A percentile compares a stretch with the other conserved stretches of the same genome.
Conservation (phyloP, 257 asterid genomes). For the Ajuga chamaepitys region DNA sequence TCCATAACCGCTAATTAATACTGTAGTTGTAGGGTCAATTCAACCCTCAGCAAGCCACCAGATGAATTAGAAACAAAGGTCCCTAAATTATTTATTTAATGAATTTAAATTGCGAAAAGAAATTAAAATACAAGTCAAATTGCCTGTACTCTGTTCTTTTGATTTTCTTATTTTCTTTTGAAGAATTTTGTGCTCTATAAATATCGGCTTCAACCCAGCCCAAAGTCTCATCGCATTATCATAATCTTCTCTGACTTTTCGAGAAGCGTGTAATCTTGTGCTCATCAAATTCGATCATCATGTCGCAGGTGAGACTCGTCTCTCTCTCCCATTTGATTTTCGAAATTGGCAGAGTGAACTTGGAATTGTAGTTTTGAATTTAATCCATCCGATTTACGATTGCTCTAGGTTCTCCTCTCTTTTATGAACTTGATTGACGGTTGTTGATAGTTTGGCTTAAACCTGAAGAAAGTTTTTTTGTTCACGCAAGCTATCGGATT, state of each 20-base stretch:
- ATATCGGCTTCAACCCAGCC: conserved; percentile 17
- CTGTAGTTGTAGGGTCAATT: background rate
- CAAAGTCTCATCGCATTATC: conserved; percentile 22
- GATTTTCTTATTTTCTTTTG: background rate
- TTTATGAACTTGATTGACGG: conserved; percentile 2
- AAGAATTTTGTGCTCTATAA: conserved; percentile 19
- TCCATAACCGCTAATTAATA: too few relatives aligned
- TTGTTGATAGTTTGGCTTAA: background rate
- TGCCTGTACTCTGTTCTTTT: background rate
- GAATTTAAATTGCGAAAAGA: background rate
- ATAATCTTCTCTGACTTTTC: conserved; percentile 17
- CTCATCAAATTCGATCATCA: conserved; percentile 21
- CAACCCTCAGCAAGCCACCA: background rate
- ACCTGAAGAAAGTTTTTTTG: background rate
- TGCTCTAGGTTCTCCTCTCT: background rate
- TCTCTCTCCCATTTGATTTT: background rate
- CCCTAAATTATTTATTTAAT: too few relatives aligned
- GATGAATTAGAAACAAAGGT: background rate
- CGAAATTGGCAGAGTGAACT: background rate
- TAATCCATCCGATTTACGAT: background rate
- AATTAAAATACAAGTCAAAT: background rate
- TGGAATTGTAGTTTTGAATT: background rate
- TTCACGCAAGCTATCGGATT: conserved; percentile 1
- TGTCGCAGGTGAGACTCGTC: conserved; percentile 24
- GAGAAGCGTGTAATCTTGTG: background rate